These are phyloP conservation scores for Lactarius sanguifluus DNA, from an alignment of 768 basidiomycete species.

Conservation along the genomic window DNA sequence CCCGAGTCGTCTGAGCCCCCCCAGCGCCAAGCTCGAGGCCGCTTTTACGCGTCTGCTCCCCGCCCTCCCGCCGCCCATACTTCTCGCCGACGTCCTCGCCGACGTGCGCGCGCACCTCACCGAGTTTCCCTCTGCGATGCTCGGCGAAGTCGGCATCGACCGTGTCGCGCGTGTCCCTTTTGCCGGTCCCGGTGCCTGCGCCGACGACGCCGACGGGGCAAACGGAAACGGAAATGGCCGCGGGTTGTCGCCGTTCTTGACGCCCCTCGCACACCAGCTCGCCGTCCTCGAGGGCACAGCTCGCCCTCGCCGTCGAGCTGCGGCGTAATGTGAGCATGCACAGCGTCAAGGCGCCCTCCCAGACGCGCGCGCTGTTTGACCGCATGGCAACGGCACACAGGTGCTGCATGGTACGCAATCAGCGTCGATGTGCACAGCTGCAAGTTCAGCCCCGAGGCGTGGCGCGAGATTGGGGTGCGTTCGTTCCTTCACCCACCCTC, in stretches of 20 bases:
- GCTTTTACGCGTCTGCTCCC: slow-evolving; percentile 58
- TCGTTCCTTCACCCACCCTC: neutral
- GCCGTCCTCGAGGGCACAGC: slow-evolving; percentile 75
- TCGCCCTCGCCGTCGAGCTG: slow-evolving; percentile 81
- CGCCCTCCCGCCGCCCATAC: slow-evolving; percentile 68
- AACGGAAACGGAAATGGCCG: slow-evolving; percentile 38
- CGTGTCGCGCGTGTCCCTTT: slow-evolving; percentile 72
- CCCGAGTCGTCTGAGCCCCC: slow-evolving; percentile 32
- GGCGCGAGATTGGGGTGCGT: slow-evolving; percentile 72
- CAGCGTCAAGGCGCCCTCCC: slow-evolving; percentile 75
- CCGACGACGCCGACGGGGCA: neutral
- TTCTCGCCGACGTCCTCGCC: slow-evolving; percentile 56
- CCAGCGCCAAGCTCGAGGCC: slow-evolving; percentile 35
- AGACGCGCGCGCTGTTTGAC: slow-evolving; percentile 63
- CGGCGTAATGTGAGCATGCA: slow-evolving; percentile 82
- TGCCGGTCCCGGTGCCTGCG: slow-evolving; percentile 35
- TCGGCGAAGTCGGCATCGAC: slow-evolving; percentile 95
- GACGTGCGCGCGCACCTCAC: slow-evolving; percentile 60
- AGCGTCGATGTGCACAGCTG: slow-evolving; percentile 92
- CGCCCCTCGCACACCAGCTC: slow-evolving; percentile 80
- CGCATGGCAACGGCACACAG: slow-evolving; percentile 57
- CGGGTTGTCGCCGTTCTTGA: slow-evolving; percentile 70
- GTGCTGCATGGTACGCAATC: slow-evolving; percentile 58
- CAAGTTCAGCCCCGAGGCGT: slow-evolving; percentile 75
- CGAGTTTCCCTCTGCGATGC: slow-evolving; percentile 68